Conservation (phyloP, 2,329 filamentous ascomycete genomes). For the Massarina eburnea region DNA sequence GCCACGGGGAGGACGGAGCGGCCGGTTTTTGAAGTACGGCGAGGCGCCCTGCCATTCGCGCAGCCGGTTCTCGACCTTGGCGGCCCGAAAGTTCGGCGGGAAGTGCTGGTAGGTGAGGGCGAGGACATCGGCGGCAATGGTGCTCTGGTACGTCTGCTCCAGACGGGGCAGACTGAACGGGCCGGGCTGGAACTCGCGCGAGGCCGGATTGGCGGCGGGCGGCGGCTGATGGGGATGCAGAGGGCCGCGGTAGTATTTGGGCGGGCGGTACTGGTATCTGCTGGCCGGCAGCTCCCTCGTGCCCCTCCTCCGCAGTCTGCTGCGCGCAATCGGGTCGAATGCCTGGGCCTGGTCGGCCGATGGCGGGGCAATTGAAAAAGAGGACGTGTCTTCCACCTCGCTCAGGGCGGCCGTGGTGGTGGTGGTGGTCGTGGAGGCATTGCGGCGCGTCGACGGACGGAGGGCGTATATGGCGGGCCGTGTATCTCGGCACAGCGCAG, state of each 20-base stretch:
- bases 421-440: no score
- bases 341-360: slow-evolving; percentile 46
- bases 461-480: slow-evolving; percentile 23
- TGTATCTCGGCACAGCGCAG: slow-evolving; percentile 25
- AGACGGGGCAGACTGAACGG: slow-evolving; percentile 87
- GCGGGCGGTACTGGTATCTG: slow-evolving; percentile 91
- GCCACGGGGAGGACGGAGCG: slow-evolving; percentile 81
- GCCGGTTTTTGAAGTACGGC: slow-evolving; percentile 91
- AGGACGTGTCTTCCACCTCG: slow-evolving; percentile 53
- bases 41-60: slow-evolving; percentile 86
- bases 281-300: slow-evolving; percentile 51
- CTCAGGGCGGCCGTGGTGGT: slow-evolving; percentile 44
- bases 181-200: slow-evolving; percentile 84
- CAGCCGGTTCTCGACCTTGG: slow-evolving; percentile 65
- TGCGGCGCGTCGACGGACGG: slow-evolving; percentile 42
- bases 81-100: slow-evolving; percentile 71
- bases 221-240: slow-evolving; percentile 91
- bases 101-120: slow-evolving; percentile 85
- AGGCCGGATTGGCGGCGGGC: slow-evolving; percentile 80
- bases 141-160: slow-evolving; percentile 86
- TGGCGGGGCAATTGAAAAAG: slow-evolving; percentile 43
- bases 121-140: slow-evolving; percentile 83
- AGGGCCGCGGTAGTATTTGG: slow-evolving; percentile 92
- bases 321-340: slow-evolving; percentile 54
- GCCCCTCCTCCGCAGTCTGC: slow-evolving; percentile 46